Evolutionary conservation across 345 rosid species (phyloP).

Genomic region (Cardamine occulta): DNA sequence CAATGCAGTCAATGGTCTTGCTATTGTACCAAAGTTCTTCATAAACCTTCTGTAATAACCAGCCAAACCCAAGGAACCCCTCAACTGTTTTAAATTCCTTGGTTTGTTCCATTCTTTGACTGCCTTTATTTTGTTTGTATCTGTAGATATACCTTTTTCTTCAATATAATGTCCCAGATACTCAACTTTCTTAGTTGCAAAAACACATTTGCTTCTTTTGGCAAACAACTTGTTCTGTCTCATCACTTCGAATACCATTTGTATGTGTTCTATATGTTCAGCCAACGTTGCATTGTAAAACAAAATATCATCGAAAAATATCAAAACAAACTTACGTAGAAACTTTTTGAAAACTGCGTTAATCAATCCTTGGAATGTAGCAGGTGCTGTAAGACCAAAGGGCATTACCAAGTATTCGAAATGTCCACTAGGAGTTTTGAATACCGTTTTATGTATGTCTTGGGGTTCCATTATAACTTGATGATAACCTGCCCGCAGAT

Average conservation of each 20-base stretch:
- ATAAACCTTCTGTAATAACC: too few species aligned
- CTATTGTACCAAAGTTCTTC: background rate
- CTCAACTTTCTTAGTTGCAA: background rate
- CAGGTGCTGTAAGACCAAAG: too few species aligned
- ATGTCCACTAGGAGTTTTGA: too few species aligned
- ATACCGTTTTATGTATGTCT: too few species aligned
- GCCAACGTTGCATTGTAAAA: rapidly evolving
- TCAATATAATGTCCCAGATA: background rate
- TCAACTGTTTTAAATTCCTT: background rate
- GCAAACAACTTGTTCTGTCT: background rate
- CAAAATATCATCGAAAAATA: background rate
- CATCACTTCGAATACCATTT: background rate
- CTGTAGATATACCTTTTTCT: background rate
- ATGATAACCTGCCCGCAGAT: background rate
- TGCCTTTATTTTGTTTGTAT: rapidly evolving
- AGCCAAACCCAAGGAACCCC: background rate
- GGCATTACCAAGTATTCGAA: too few species aligned
- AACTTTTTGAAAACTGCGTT: too few species aligned
- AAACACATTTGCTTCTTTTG: background rate
- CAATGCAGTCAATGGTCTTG: rapidly evolving
- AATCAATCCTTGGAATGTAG: too few species aligned
- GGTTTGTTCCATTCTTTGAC: rapidly evolving
- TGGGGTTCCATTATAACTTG: too few species aligned
- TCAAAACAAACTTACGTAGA: background rate
- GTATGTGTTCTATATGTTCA: rapidly evolving